Evolutionary conservation across 2,329 filamentous ascomycete genomes (phyloP), one percentile per base, ranked within the genome.

Genomic region (Scleromitrula shiraiana): DNA sequence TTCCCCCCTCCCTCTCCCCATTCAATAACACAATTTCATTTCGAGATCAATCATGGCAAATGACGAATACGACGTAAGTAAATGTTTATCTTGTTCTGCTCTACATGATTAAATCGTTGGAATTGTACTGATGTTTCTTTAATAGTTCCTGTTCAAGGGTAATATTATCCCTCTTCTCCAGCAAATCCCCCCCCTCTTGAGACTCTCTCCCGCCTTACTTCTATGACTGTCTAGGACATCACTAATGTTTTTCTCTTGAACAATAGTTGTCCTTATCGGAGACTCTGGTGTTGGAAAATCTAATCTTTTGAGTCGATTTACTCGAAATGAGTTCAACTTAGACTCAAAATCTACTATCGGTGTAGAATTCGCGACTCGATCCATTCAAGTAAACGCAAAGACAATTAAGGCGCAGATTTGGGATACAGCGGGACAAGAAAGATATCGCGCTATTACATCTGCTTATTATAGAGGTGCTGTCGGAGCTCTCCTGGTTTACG

Each of bases 381-480:
- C 89, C 60, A 98, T 98, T 68, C 91, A 97, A 73, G 93, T 98
- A 65, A 93, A 98, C 72, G 86, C 87, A 66, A 98, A 98, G 80
- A 98, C 93, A 56, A 98, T 98, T 82, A 98, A 98, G 79, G 93
- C 93, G 62, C 93, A 98, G 76, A 98, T 98, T 65, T 98, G 94
- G 93, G 93, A 98, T 76, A 98, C 93, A 51, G 93, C 93, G 59
- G 93, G 93, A 60, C 93, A 98, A 75, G 93, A 98, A 74, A 85
- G 93, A 69, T 98, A 97, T 76, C 88, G 94, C 68, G 93, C 93
- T 68, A 98, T 98, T 70, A 98, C 93, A 61, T 96, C 93, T 52
- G 93, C 93, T 60, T 98, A 98, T 77, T 98, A 98, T 73, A 86
- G 93, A 63, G 94, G 93, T 64, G 94, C 93, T 47, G 93, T 98